Conservation (phyloP, 257 asterid species). For the Rauvolfia tetraphylla region DNA sequence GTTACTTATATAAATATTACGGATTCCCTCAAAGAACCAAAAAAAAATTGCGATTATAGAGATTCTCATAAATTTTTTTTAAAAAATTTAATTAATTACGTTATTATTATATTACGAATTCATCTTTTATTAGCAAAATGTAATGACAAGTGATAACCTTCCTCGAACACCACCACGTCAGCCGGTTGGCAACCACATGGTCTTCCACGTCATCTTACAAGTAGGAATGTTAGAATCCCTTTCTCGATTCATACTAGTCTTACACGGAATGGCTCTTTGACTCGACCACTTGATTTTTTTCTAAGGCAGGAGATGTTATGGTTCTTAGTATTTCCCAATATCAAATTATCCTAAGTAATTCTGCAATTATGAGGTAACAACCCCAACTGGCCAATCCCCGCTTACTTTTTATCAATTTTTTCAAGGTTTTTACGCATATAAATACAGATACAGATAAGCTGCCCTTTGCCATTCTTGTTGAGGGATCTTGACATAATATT, state of each 20-base stretch:
- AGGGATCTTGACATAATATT: background rate
- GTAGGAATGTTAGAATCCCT: conserved; percentile 16
- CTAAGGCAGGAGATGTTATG: background rate
- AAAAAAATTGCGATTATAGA: too few species aligned
- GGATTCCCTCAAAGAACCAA: too few species aligned
- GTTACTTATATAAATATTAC: too few species aligned
- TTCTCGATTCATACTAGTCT: conserved; percentile 28
- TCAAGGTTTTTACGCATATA: background rate
- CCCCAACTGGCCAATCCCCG: background rate
- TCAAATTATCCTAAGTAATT: background rate
- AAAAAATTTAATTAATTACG: too few species aligned
- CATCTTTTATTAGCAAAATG: too few species aligned
- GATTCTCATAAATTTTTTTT: too few species aligned
- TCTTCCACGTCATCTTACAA: conserved; percentile 40
- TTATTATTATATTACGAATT: too few species aligned
- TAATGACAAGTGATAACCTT: too few species aligned
- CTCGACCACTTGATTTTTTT: conserved; percentile 26
- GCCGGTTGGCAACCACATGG: conserved; percentile 19
- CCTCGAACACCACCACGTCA: conserved; percentile 26
- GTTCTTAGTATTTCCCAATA: background rate
- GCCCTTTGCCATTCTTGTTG: conserved; percentile 17
- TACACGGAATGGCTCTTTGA: conserved; percentile 42
- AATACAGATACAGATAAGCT: background rate
- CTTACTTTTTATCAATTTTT: background rate
- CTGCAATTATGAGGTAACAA: background rate